Conservation (phyloP, 140 eudicot species). For the Cichorium intybus region DNA sequence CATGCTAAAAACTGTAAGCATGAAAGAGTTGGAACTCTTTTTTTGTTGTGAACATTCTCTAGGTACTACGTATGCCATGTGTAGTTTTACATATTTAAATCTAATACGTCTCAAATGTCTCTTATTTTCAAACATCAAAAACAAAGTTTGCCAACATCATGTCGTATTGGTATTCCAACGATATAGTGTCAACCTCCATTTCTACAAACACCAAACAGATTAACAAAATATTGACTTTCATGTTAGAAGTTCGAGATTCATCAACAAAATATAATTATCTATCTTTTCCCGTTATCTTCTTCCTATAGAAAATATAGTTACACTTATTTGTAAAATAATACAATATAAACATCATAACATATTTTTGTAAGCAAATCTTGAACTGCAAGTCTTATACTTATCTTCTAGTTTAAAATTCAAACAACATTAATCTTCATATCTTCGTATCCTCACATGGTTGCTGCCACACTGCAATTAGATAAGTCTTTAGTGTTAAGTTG, state of each 20-base stretch:
- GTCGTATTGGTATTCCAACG: neutral
- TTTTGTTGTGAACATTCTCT: neutral
- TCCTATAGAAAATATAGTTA: neutral
- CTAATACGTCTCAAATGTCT: neutral
- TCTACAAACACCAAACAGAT: neutral
- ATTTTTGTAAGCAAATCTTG: no score
- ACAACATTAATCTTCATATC: no score
- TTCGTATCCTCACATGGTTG: no score
- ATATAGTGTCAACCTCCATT: neutral
- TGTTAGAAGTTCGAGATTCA: neutral
- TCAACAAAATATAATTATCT: neutral
- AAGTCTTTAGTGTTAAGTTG: no score
- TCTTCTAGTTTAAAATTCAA: no score
- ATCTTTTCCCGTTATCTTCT: neutral
- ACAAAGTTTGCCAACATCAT: slow-evolving; percentile 1
- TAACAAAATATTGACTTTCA: neutral
- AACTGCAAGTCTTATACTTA: no score
- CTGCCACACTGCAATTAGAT: no score
- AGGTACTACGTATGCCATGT: neutral
- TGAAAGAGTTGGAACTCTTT: no score
- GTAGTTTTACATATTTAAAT: neutral
- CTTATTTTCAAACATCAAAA: neutral
- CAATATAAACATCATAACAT: no score
- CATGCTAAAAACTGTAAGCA: no score
- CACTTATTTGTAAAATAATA: neutral